These are phyloP conservation scores for Stygiomarasmius scandens DNA, from an alignment of 1,284 basidiomycete species.

Conservation along the genomic window DNA sequence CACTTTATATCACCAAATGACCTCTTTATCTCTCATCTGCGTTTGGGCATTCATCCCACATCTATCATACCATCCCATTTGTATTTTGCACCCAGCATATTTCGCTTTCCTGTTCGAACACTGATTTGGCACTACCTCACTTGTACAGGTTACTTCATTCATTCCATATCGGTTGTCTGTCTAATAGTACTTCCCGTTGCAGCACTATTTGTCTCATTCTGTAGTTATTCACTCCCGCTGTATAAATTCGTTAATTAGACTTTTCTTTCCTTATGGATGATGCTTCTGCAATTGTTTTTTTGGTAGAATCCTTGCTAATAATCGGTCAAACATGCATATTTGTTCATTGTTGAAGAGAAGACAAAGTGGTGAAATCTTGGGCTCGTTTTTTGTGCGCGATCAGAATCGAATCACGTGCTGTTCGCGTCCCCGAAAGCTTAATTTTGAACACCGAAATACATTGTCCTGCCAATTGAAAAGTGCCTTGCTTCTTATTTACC, in stretches of 20 bases:
- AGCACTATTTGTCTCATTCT: constrained; percentile 65
- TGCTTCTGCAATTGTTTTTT: constrained; percentile 10
- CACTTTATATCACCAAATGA: constrained; percentile 15
- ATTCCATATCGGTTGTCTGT: constrained; percentile 53
- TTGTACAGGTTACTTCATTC: constrained; percentile 60
- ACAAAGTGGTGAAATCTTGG: no score
- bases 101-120: constrained; percentile 49
- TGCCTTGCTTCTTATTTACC: no score
- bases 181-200: constrained; percentile 54
- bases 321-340: no score
- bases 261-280: constrained; percentile 20
- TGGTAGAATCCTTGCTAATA: no score
- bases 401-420: no score
- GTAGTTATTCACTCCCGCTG: constrained; percentile 61
- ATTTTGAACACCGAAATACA: no score
- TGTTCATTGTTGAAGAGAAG: no score
- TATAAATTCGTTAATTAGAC: constrained; percentile 51
- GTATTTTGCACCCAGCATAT: constrained; percentile 72
- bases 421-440: no score
- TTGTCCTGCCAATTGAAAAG: no score
- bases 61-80: constrained; percentile 58
- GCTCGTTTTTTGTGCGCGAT: no score
- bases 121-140: constrained; percentile 49
- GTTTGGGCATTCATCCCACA: constrained; percentile 21
- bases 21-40: constrained; percentile 25